phyloP scores from a whole-genome alignment of 306 rosid genomes.

The Medicago ruthenica region DNA sequence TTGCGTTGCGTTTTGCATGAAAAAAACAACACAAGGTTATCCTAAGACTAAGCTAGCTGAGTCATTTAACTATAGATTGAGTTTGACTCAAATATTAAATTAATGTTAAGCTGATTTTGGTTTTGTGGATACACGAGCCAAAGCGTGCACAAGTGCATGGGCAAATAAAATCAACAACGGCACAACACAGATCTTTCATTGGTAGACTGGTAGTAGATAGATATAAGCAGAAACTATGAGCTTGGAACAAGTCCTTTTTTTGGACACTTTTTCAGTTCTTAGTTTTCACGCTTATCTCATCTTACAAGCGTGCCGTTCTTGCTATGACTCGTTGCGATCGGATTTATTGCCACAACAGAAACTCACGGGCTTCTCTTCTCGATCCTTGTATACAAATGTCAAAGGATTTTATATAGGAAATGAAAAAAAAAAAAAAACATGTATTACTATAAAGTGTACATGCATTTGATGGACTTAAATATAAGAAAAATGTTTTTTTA shows the following conservation, averaged over 20 bases:
- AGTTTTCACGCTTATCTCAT: constrained; percentile 33
- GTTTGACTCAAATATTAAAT: not conserved
- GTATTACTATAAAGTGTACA: no score
- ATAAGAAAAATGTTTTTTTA: no score
- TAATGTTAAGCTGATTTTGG: not conserved
- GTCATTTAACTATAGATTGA: constrained; percentile 33
- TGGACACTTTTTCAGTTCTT: not conserved
- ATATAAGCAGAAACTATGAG: not conserved
- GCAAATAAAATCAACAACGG: constrained; percentile 33
- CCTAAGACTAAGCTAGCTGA: not conserved
- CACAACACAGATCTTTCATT: not conserved
- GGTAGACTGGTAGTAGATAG: not conserved
- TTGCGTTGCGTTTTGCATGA: constrained; percentile 27
- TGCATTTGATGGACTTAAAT: no score
- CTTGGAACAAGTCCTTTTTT: not conserved
- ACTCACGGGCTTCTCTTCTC: not conserved
- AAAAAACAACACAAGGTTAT: not conserved
- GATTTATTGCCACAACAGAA: not conserved
- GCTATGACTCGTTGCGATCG: constrained; percentile 35
- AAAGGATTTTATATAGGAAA: not conserved
- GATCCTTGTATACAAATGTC: not conserved
- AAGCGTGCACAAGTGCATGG: constrained; percentile 51
- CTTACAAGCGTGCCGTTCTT: constrained; percentile 34
- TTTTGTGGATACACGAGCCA: constrained; percentile 45
- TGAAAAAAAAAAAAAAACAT: no score